Conservation (phyloP, 768 basidiomycete species). For the Mycena capillaripes region DNA sequence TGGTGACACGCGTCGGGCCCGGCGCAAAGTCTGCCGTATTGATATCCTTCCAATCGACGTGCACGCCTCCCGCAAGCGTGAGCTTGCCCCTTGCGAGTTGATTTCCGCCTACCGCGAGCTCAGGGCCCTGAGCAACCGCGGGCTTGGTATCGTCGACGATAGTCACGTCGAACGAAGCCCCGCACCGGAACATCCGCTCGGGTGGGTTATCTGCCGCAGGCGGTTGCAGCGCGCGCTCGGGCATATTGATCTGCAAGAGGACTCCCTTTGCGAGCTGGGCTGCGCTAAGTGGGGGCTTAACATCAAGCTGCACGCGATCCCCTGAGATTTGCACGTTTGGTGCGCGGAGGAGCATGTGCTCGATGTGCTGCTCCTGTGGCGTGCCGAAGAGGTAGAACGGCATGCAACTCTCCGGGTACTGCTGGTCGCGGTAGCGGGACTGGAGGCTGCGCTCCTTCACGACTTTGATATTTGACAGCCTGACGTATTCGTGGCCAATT, state of each 20-base stretch:
- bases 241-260: background rate
- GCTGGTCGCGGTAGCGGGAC: constrained; percentile 42
- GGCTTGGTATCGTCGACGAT: background rate
- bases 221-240: background rate
- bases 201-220: background rate
- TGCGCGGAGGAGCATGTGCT: constrained; percentile 47
- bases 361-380: constrained; percentile 45
- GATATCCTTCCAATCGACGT: background rate
- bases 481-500: no score
- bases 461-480: no score
- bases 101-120: background rate
- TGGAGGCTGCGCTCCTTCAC: constrained; percentile 47
- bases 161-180: background rate
- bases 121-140: background rate
- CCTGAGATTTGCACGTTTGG: constrained; percentile 47
- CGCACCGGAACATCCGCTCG: background rate
- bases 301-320: constrained; percentile 35
- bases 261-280: background rate
- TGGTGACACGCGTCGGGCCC: no score
- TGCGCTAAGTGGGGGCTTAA: background rate
- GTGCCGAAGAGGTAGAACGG: constrained; percentile 55
- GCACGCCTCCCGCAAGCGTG: background rate
- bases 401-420: constrained; percentile 45
- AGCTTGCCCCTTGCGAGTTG: background rate
- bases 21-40: no score